Percentiles rank a stretch among this genome's conserved stretches.
These are phyloP conservation scores for Platanthera zijinensis DNA, from an alignment of 106 monocot genomes.

Conservation along the genomic window DNA sequence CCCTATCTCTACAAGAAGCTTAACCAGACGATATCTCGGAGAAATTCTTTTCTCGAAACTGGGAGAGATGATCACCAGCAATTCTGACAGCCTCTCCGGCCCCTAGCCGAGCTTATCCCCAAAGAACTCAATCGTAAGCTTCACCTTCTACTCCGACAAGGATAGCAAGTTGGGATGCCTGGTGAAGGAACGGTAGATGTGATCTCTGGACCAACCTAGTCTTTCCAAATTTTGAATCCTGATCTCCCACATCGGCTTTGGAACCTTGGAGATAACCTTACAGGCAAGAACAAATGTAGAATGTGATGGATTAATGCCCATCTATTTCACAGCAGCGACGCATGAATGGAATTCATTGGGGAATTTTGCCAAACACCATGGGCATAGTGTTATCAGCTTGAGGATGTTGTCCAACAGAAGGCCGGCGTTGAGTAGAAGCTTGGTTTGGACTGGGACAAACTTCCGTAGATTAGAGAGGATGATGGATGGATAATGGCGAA, in stretches of 20 bases:
- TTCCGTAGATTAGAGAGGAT: conserved; percentile 8
- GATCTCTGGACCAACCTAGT: too few relatives aligned
- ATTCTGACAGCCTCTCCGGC: too few relatives aligned
- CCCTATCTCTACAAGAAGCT: too few relatives aligned
- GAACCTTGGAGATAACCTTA: conserved; percentile 10
- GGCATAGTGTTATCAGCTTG: conserved; percentile 1
- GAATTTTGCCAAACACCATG: background rate
- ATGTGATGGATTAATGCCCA: conserved; percentile 15
- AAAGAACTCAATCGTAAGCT: conserved; percentile 17
- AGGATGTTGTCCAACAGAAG: conserved; percentile 1
- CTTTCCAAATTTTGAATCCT: conserved; percentile 17
- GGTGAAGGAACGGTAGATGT: conserved; percentile 13
- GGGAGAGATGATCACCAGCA: conserved; percentile 12
- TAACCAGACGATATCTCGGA: too few relatives aligned
- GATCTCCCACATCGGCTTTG: conserved; percentile 1
- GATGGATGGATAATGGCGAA: background rate
- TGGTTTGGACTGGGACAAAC: conserved; percentile 4
- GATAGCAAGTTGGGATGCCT: conserved; percentile 19
- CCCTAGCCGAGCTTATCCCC: conserved; percentile 11
- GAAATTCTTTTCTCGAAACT: conserved; percentile 6
- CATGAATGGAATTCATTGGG: background rate
- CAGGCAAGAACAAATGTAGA: too few relatives aligned
- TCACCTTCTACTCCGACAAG: conserved; percentile 12
- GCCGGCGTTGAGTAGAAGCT: conserved; percentile 4
- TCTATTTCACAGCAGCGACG: background rate